Evolutionary conservation across 306 rosid species (phyloP).

Genomic region (Vachellia pachyceras): DNA sequence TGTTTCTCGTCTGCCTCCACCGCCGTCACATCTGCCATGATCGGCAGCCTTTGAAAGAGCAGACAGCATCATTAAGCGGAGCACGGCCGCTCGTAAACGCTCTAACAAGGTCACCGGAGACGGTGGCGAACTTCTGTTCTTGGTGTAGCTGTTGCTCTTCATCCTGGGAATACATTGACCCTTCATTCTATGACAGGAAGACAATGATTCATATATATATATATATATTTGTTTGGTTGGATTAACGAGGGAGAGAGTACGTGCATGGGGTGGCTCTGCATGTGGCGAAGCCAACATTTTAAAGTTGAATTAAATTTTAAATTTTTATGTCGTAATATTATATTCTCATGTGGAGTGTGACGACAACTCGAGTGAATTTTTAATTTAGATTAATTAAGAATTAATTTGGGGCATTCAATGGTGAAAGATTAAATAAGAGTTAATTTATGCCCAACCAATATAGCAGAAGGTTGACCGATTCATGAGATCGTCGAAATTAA

Average conservation of each 20-base stretch:
- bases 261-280: neutral
- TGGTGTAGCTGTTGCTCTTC: slow-evolving; percentile 25
- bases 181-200: slow-evolving; percentile 40
- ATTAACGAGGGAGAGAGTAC: neutral
- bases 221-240: neutral
- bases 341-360: neutral
- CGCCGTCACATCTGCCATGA: slow-evolving; percentile 19
- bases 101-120: slow-evolving; percentile 72
- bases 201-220: slow-evolving; percentile 23
- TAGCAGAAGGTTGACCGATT: no score
- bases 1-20: slow-evolving; percentile 13
- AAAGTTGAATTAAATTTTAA: neutral
- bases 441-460: no score
- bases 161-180: slow-evolving; percentile 71
- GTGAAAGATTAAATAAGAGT: no score
- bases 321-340: neutral
- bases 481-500: no score
- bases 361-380: neutral
- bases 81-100: slow-evolving; percentile 84
- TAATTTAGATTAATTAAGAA: no score
- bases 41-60: slow-evolving; percentile 61
- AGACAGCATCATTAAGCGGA: slow-evolving; percentile 82
- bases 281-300: neutral
- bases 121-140: slow-evolving; percentile 39
- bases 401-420: no score